phyloP scores from a whole-genome alignment of 202 grass and related monocot genomes.

The Bolboschoenoplectus hybrid region DNA sequence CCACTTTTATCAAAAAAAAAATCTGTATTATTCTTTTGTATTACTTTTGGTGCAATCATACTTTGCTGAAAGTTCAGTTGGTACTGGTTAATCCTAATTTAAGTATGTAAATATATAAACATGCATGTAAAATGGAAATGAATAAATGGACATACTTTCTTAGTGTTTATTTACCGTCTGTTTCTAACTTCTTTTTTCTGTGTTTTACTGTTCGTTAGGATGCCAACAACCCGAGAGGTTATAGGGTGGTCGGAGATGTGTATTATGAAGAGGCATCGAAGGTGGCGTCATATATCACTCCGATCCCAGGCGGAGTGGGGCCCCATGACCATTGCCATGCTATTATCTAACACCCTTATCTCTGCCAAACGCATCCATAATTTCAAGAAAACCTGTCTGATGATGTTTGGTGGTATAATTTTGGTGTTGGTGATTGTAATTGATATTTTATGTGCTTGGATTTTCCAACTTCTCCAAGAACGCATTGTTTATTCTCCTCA shows the following conservation, averaged over 20 bases:
- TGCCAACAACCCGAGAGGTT: conserved; percentile 65
- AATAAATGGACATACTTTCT: background rate
- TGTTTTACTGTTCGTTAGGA: conserved; percentile 50
- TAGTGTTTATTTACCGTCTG: background rate
- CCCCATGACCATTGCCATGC: conserved; percentile 95
- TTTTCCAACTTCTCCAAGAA: conserved; percentile 22
- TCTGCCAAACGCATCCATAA: conserved; percentile 81
- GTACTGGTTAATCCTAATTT: background rate
- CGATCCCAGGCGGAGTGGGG: conserved; percentile 78
- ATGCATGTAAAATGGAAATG: background rate
- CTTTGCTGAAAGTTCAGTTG: background rate
- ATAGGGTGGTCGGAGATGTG: conserved; percentile 74
- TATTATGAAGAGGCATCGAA: conserved; percentile 76
- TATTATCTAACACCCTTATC: conserved; percentile 83
- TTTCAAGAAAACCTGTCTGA: conserved; percentile 53
- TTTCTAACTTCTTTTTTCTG: background rate
- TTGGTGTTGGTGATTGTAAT: background rate
- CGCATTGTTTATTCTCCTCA: conserved; percentile 8
- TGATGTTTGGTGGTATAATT: background rate
- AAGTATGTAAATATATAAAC: background rate
- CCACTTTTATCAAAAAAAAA: too few species aligned
- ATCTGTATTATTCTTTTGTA: too few species aligned
- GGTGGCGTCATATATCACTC: conserved; percentile 79
- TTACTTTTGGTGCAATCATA: background rate
- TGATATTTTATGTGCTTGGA: conserved; percentile 20